Percentiles rank a stretch among this genome's conserved stretches.
These are phyloP conservation scores for Mycoemilia scoparia DNA, from an alignment of 192 early-diverging fungal genomes.

Conservation along the genomic window DNA sequence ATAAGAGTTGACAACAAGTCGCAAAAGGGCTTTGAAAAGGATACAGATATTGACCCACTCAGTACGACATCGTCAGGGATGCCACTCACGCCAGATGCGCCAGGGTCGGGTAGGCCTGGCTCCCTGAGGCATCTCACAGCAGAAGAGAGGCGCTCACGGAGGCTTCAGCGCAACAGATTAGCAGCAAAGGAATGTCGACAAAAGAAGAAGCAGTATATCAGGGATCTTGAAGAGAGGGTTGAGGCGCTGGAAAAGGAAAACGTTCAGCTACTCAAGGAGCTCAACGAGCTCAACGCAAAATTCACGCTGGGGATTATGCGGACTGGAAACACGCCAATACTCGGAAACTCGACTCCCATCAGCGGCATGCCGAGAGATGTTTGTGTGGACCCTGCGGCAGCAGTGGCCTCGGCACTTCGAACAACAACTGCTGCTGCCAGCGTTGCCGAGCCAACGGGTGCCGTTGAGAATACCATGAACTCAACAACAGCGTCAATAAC, in stretches of 20 bases:
- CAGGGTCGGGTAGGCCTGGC: conserved; percentile 25
- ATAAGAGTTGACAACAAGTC: conserved; percentile 7
- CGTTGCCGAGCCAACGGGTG: no score
- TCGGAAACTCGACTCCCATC: conserved; percentile 5
- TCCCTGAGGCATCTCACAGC: conserved; percentile 31
- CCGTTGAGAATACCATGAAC: no score
- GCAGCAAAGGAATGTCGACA: conserved; percentile 72
- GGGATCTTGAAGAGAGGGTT: conserved; percentile 48
- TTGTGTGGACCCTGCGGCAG: not conserved
- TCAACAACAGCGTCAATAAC: no score
- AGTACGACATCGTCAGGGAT: no score
- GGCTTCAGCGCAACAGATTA: conserved; percentile 54
- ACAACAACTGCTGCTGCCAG: not conserved
- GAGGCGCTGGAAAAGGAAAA: conserved; percentile 44
- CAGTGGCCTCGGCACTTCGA: not conserved
- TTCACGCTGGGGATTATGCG: conserved; percentile 39
- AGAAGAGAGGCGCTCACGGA: conserved; percentile 55
- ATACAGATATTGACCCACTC: not conserved
- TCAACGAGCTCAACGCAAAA: conserved; percentile 50
- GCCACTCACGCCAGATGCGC: conserved; percentile 28
- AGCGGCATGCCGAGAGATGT: not conserved
- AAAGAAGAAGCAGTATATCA: conserved; percentile 66
- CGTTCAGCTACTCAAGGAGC: conserved; percentile 36
- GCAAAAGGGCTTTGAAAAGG: conserved; percentile 6
- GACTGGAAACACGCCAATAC: conserved; percentile 10